Base-by-base conservation (phyloP, 768 basidiomycete genomes). In the Amanita pseudoporphyria region DNA sequence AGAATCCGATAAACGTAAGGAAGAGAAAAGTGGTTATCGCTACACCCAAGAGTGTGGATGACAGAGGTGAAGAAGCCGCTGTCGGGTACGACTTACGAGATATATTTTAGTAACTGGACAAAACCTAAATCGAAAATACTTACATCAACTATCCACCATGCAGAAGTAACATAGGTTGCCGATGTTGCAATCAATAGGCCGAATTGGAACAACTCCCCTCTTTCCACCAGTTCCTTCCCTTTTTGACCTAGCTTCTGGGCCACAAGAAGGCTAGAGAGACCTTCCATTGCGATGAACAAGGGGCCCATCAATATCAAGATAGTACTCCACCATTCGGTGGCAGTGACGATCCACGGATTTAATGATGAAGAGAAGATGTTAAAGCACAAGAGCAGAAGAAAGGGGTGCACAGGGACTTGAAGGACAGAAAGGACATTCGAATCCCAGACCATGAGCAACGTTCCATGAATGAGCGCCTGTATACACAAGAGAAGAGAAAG, bases 1-100 rank as follows among this genome's bases (percentile, higher is more conserved):
- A 81, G 64, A 97, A 94, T 5, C 94, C 94, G 54, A 97, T 95
- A 56, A 87, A 73, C 1, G 92, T 92, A 36, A 96, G 73, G 67
- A 96, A 97, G 26, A 95, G 64, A 60, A 95, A 84, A 9, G 90
- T 81, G 1, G 93, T 91, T 51, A 95, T 68, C 2, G 90, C 88
- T 2, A 84, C 85, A 2, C 94, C 94, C 14, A 97, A 72, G 9
- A 97, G 70, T 2, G 93, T 94, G 1, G 93, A 88, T 9, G 91
- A 87, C 28, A 95, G 71, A 7, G 93, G 87, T 1, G 89, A 87
- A 7, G 82, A 77, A 5, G 90, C 85, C 5, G 86, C 86, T 2
- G 83, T 75, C 21, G 91, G 84, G 64, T 92, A 94, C 3, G 86
- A 78, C 84, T 90, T 54, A 22, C 47, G 49, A 40, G 21, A 33